Conservation (phyloP, 225 moss, liverwort and hornwort species). For the Pseudoscleropodium purum region DNA sequence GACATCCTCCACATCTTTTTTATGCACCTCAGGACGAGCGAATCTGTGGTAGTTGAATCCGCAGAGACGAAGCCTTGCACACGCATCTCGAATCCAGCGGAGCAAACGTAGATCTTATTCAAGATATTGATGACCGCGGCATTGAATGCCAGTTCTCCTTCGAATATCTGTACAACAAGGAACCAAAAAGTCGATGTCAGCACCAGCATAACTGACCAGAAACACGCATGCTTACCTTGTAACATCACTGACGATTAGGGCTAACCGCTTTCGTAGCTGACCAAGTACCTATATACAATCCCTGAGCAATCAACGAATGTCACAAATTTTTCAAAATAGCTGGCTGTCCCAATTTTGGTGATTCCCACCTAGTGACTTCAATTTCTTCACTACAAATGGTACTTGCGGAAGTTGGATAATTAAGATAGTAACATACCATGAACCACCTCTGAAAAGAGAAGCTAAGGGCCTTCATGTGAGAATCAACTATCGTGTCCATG, state of each 20-base stretch:
- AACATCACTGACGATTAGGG: background rate
- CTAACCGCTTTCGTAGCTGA: background rate
- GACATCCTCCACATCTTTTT: slow-evolving; percentile 52
- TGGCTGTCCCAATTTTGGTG: background rate
- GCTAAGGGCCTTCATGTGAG: slow-evolving; percentile 76
- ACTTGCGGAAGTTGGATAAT: background rate
- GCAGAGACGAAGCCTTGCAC: slow-evolving; percentile 61
- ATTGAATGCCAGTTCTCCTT: slow-evolving; percentile 67
- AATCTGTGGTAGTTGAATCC: slow-evolving; percentile 44
- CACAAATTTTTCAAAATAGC: background rate
- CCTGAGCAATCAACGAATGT: background rate
- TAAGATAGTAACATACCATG: slow-evolving; percentile 48
- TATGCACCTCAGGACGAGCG: slow-evolving; percentile 47
- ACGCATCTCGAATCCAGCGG: slow-evolving; percentile 47
- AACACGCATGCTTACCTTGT: background rate
- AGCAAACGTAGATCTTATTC: slow-evolving; percentile 35
- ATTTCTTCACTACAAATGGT: background rate
- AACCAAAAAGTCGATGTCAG: background rate
- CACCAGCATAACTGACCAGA: background rate
- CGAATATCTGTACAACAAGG: slow-evolving; percentile 59
- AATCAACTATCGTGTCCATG: slow-evolving; percentile 28
- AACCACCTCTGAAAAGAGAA: slow-evolving; percentile 69
- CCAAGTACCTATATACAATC: background rate
- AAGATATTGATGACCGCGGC: slow-evolving; percentile 35
- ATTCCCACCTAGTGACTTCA: background rate